A percentile compares a stretch with the other conserved stretches of the same genome.
Evolutionary conservation across 257 asterid species (phyloP).

Genomic region (Apocynum venetum): DNA sequence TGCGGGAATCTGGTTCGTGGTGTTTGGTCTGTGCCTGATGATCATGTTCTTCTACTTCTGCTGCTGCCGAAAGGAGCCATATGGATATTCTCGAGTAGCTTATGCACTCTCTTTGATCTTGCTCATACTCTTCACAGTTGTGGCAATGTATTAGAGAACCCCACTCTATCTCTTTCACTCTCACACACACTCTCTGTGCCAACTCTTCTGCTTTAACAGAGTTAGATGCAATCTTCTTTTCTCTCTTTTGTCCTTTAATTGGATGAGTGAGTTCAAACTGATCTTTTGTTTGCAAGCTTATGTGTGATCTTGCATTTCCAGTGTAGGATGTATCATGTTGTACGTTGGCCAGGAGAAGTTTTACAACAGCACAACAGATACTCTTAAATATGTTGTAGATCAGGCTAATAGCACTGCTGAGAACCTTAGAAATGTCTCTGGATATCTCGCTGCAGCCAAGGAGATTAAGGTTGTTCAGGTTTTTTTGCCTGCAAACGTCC

Average conservation of each 20-base stretch:
- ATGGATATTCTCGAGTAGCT: constrained; percentile 58
- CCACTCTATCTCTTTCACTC: constrained; percentile 17
- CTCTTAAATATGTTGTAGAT: constrained; percentile 50
- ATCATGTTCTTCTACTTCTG: constrained; percentile 49
- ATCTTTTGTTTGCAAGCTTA: constrained; percentile 14
- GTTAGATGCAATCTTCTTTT: background rate
- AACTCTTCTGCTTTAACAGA: background rate
- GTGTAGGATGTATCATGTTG: constrained; percentile 71
- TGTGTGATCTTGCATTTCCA: constrained; percentile 31
- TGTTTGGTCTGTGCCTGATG: constrained; percentile 48
- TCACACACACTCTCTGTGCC: background rate
- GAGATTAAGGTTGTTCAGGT: constrained; percentile 54
- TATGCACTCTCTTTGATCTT: constrained; percentile 70
- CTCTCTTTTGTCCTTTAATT: constrained; percentile 3
- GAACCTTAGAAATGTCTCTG: constrained; percentile 60
- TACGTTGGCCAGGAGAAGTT: constrained; percentile 67
- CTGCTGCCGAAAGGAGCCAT: constrained; percentile 51
- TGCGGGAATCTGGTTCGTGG: constrained; percentile 60
- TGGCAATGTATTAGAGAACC: constrained; percentile 45
- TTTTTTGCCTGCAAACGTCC: constrained; percentile 58
- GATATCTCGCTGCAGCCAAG: constrained; percentile 75
- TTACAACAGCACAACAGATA: constrained; percentile 42
- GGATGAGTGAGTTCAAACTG: background rate
- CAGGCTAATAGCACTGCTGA: constrained; percentile 63
- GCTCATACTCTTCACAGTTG: constrained; percentile 49